These are phyloP conservation scores for Neofusicoccum kwambonambiense DNA, from an alignment of 2,329 filamentous ascomycete genomes.

Conservation along the genomic window DNA sequence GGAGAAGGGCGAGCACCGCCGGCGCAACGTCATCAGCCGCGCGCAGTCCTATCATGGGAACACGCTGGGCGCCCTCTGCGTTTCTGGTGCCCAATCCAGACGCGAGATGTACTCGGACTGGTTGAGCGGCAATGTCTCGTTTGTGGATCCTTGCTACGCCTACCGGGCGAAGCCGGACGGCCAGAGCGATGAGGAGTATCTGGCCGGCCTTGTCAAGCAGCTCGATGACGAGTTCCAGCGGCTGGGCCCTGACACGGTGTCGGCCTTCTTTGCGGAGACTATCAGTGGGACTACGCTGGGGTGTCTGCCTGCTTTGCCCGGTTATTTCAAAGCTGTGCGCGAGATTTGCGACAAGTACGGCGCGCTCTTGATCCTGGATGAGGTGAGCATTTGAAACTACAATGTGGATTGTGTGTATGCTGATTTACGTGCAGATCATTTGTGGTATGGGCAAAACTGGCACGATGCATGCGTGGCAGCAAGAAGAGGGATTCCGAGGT, in stretches of 20 bases:
- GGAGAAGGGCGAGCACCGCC: slow-evolving; percentile 32
- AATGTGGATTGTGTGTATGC: no score
- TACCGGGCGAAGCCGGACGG: slow-evolving; percentile 35
- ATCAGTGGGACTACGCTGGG: slow-evolving; percentile 51
- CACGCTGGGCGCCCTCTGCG: slow-evolving; percentile 47
- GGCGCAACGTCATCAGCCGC: slow-evolving; percentile 46
- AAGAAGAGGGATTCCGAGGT: slow-evolving; percentile 13
- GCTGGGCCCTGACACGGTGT: slow-evolving; percentile 48
- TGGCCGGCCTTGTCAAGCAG: slow-evolving; percentile 42
- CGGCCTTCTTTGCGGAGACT: slow-evolving; percentile 54
- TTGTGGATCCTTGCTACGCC: slow-evolving; percentile 31
- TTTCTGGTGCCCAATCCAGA: slow-evolving; percentile 38
- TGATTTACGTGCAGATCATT: slow-evolving; percentile 31
- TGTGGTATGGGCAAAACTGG: slow-evolving; percentile 31
- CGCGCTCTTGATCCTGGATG: slow-evolving; percentile 55
- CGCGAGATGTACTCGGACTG: slow-evolving; percentile 35
- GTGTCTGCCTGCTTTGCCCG: slow-evolving; percentile 50
- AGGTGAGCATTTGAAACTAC: not conserved
- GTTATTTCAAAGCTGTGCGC: slow-evolving; percentile 57
- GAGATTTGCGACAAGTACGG: slow-evolving; percentile 56
- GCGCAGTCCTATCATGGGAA: slow-evolving; percentile 53
- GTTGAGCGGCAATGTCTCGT: slow-evolving; percentile 29
- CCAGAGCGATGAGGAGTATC: slow-evolving; percentile 44
- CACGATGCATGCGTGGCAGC: slow-evolving; percentile 30
- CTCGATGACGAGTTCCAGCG: slow-evolving; percentile 30